These are phyloP conservation scores for Syncephalastrum monosporum DNA, from an alignment of 371 early-diverging fungal genomes.

Conservation along the genomic window DNA sequence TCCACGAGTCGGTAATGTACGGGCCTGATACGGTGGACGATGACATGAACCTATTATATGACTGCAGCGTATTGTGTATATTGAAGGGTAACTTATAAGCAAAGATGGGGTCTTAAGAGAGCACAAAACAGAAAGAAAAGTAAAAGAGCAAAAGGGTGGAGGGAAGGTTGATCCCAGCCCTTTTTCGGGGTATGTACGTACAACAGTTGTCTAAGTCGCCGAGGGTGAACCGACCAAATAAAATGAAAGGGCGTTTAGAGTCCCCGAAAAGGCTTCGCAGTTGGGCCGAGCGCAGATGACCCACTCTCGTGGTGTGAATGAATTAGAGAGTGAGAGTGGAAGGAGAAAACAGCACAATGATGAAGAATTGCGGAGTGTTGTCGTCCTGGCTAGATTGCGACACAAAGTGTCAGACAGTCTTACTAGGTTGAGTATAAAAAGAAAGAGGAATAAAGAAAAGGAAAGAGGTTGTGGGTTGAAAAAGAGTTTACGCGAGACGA, in stretches of 20 bases:
- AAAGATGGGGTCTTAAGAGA: not conserved
- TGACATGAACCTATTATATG: conserved; percentile 28
- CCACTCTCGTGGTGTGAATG: conserved; percentile 3
- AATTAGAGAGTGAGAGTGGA: conserved; percentile 1
- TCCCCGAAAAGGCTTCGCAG: conserved; percentile 1
- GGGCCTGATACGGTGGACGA: conserved; percentile 43
- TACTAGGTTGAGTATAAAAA: not conserved
- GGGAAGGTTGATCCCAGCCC: not conserved
- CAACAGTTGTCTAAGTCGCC: no score
- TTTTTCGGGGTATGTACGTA: no score
- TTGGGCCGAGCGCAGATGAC: not conserved
- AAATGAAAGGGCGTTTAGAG: conserved; percentile 5
- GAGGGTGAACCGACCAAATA: not conserved
- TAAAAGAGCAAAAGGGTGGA: not conserved
- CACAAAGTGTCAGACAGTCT: not conserved
- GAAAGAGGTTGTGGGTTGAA: not conserved
- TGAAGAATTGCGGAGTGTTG: conserved; percentile 1
- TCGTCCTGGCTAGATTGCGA: conserved; percentile 1
- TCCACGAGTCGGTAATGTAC: conserved; percentile 40
- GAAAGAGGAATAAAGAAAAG: not conserved
- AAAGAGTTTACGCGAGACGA: no score
- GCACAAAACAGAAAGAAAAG: not conserved
- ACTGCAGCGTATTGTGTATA: no score
- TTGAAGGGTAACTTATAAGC: not conserved
- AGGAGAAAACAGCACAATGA: conserved; percentile 2